Evolutionary conservation across 225 moss, liverwort and hornwort genomes (phyloP), one percentile per base, ranked within the genome.

Genomic region (Rhytidiadelphus loreus): DNA sequence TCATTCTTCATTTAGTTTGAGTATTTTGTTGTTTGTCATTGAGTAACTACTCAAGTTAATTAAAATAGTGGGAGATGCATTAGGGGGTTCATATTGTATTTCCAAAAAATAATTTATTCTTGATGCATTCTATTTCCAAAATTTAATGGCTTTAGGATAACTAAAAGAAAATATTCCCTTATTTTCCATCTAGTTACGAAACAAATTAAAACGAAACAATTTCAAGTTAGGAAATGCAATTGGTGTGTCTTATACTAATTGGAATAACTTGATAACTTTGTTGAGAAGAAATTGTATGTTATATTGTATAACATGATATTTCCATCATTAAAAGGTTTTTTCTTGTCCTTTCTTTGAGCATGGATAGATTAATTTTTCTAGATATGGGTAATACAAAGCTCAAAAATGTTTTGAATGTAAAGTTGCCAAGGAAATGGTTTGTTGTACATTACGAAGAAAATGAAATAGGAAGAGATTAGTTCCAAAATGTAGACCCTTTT

Each of bases 1-100:
- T n/a, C n/a, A n/a, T 48, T 2, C 0, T 37, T 16, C 6, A n/a
- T 16, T 55, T 0, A 77, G 0, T 25, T 55, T 53, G 37, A 37
- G 1, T 53, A 37, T 24, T 37, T 24, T 37, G 0, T 37, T 37
- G 15, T 77, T 77, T 35, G 37, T 2, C 2, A 37, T 0, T 15
- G 0, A 37, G 2, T 55, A 6, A 55, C 4, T 37, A 5, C 16
- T 55, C 2, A 2, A 16, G 6, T 25, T 77, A 15, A 24, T 77
- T 55, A 16, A 55, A n/a, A 16, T 24, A n/a, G 16, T 25, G 2
- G 16, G 2, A 55, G 25, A 37, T 24, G 25, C 3, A 23, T 0
- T 3, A 12, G 25, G 13, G 26, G 26, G 7, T 76, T 35, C 13
- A n/a, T 52, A 13, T 46, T 46, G 46, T 46, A n/a, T n/a, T n/a